phyloP scores from a whole-genome alignment of 441 rosid species.

The Raphanus hybrid region DNA sequence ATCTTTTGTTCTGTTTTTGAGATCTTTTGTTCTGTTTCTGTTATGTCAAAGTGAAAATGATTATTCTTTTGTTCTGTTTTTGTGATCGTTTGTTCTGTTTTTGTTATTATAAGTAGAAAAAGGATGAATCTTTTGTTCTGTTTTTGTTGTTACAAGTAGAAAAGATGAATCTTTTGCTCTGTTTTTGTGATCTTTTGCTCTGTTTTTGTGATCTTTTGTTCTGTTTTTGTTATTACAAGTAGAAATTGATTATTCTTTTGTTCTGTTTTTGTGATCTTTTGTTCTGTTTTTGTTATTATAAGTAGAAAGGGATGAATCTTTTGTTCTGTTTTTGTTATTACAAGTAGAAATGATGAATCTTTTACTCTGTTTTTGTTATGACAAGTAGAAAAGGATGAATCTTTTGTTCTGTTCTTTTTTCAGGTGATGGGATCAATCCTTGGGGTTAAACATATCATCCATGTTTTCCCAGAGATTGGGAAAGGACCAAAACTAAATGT shows the following conservation, averaged over 20 bases:
- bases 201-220: background rate
- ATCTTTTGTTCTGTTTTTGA: background rate
- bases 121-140: background rate
- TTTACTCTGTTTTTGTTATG: background rate
- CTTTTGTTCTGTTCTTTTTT: background rate
- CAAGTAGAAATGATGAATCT: no score
- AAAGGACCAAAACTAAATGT: conserved; percentile 71
- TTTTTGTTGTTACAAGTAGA: background rate
- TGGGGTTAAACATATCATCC: conserved; percentile 68
- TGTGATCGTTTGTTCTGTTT: background rate
- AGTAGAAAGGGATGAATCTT: background rate
- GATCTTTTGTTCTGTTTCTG: background rate
- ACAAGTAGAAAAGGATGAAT: background rate
- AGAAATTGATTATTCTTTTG: background rate
- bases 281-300: background rate
- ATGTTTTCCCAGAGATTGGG: conserved; percentile 67
- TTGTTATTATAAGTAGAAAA: background rate
- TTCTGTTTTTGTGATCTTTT: background rate
- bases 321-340: no score
- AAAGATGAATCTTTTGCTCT: background rate
- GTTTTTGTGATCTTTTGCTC: background rate
- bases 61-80: background rate
- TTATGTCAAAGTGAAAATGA: background rate
- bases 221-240: background rate
- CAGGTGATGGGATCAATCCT: conserved; percentile 81